Base-by-base conservation (phyloP, 768 basidiomycete genomes). In the Trametes meyenii region DNA sequence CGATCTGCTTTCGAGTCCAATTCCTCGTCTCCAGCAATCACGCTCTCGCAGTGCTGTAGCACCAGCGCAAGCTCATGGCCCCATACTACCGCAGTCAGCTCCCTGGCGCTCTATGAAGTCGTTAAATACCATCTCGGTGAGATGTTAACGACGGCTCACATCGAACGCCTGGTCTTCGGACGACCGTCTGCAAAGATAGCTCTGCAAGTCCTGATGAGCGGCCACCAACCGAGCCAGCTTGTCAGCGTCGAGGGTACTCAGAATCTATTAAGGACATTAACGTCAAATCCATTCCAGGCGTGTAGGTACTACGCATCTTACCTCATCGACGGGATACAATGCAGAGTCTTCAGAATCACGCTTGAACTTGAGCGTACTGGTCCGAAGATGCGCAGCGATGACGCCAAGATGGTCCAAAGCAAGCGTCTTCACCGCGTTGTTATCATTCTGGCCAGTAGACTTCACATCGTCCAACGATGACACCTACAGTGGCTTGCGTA, bases 361-460 rank as follows among this genome's bases (percentile, higher is more conserved):
- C 65, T 72, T 67, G 19, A 81, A 68, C 48, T 69, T 79, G 46
- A 87, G 73, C 52, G 77, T 75, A 39, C 83, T 87, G 0, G 83
- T 76, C 35, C 90, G 83, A 43, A 98, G 81, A 43, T 86, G 84
- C 4, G 94, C 90, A 23, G 91, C 95, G 54, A 99, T 92, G n/a
- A 88, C 81, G 11, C 97, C 97, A 0, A 99, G 79, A 74, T 98
- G 93, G 70, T 99, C 97, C 38, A 98, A 78, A 0, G 95, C 92
- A 64, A 97, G 87, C 1, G 86, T 87, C 73, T 95, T 96, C 0
- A 89, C 87, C 0, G 93, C 92, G 67, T 92, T 95, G 39, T 80
- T 85, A 69, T 98, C 97, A 24, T 77, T 76, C 38, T 82, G 77
- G 11, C 76, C 78, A 16, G 80, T 79, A 5, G 84, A 82, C 69